phyloP scores from a whole-genome alignment of 805 yeast genomes.

The Starmera dryadoides region DNA sequence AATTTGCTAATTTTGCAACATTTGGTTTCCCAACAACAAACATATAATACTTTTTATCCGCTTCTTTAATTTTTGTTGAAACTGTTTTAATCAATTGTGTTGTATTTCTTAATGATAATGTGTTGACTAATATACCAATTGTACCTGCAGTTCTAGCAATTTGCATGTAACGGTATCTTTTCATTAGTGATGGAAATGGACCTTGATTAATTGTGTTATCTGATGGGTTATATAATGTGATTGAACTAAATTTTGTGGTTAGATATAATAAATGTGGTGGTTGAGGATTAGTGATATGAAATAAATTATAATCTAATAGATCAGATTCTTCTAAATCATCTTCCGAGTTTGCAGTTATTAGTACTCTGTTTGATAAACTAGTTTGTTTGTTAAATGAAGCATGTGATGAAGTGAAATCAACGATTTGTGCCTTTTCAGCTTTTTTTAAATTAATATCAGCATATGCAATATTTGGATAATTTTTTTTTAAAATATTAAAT shows the following conservation, averaged over 20 bases:
- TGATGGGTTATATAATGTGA: conserved; percentile 42
- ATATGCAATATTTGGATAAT: conserved; percentile 28
- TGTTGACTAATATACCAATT: conserved; percentile 84
- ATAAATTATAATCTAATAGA: conserved; percentile 45
- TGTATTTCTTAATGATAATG: conserved; percentile 75
- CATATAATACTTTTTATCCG: conserved; percentile 87
- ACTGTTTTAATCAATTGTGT: conserved; percentile 56
- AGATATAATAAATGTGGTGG: conserved; percentile 73
- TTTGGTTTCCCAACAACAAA: conserved; percentile 98
- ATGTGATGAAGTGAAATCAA: conserved; percentile 28
- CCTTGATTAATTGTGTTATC: conserved; percentile 33
- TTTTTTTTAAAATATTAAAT: conserved; percentile 23
- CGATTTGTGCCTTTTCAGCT: conserved; percentile 28
- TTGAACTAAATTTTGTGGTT: conserved; percentile 57
- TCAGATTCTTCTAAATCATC: conserved; percentile 20
- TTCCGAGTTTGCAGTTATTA: conserved; percentile 18
- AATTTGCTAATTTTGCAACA: conserved; percentile 93
- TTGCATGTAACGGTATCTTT: conserved; percentile 80
- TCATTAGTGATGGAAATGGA: conserved; percentile 74
- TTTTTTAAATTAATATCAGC: conserved; percentile 31
- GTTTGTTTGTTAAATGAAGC: conserved; percentile 1
- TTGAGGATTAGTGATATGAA: conserved; percentile 69
- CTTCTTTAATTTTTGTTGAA: conserved; percentile 51
- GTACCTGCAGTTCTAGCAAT: conserved; percentile 89
- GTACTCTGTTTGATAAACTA: conserved; percentile 24